Evolutionary conservation across 2,329 filamentous ascomycete species (phyloP), one percentile per base, ranked within the genome.

Genomic region (Neocucurbitaria cava): DNA sequence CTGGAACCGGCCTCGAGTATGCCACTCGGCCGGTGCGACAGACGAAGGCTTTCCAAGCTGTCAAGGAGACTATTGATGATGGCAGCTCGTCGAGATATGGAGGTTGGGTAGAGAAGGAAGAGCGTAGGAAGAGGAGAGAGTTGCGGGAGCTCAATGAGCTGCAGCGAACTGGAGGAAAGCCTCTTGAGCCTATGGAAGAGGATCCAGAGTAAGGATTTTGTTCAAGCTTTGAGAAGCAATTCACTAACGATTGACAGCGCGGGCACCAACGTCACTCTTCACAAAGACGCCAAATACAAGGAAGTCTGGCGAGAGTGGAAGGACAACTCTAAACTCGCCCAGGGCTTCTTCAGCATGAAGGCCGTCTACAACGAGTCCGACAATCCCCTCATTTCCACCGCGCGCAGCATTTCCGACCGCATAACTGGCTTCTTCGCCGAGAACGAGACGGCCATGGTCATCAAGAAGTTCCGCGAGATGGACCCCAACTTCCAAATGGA

Each of bases 281-380:
- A 99, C 83, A 99, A 99, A 79, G 95, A 99, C 67, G 89, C 95
- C 13, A 91, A 90, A 20, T 98, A 94, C 92, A 97, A 96, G 79
- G 94, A 98, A 76, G 92, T 92, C n/a, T 99, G 95, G 95, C 87
- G 89, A 69, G 90, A 95, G 46, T 99, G 98, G 85, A 89, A 90
- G 60, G 95, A 99, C 75, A 87, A 87, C 62, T 96, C 89, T 78
- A 92, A 89, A 66, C 78, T 97, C 54, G 91, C 96, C 75, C 94
- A 97, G 78, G 88, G 89, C 53, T 80, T 97, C 58, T 97, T 96
- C 78, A 87, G 83, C 72, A 86, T 96, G 78, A 93, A 94, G 78
- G 87, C 86, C 52, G 88, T 88, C 52, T 98, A 98, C 79, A 89
- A 96, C 64, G 95, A 99, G 79, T 98, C 95, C 10, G 95, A 99